These are phyloP conservation scores for Byssochlamys sp. DNA, from an alignment of 2,329 filamentous ascomycete species.

Conservation along the genomic window DNA sequence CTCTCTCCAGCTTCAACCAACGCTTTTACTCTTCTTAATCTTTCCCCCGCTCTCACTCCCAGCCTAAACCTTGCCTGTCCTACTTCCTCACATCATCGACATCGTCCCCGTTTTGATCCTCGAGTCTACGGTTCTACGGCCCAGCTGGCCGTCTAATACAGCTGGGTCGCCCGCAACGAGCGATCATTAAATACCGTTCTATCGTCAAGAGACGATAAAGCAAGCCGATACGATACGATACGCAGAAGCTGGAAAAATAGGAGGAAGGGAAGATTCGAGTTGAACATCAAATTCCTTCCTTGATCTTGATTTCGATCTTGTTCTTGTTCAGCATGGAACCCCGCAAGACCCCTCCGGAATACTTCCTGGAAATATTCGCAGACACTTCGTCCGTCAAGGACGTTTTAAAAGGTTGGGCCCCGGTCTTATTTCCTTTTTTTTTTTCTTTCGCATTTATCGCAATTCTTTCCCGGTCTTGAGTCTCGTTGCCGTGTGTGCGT, in stretches of 20 bases:
- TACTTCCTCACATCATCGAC: too few species aligned
- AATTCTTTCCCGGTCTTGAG: too few species aligned
- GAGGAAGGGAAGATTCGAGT: not conserved
- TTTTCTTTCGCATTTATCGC: not conserved
- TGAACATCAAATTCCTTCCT: slow-evolving; percentile 4
- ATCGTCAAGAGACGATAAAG: not conserved
- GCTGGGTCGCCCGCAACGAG: slow-evolving; percentile 9
- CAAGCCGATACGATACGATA: not conserved
- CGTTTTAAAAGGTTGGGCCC: slow-evolving; percentile 69
- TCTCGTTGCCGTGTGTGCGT: too few species aligned
- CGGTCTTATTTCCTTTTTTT: not conserved
- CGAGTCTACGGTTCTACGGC: slow-evolving; percentile 5
- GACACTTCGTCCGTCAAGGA: slow-evolving; percentile 84
- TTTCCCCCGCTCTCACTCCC: not conserved
- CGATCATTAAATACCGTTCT: not conserved
- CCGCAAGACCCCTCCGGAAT: slow-evolving; percentile 64
- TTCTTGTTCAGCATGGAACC: slow-evolving; percentile 46
- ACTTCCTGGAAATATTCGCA: slow-evolving; percentile 85
- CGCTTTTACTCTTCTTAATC: not conserved
- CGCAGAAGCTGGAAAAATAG: not conserved
- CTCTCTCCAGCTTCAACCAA: too few species aligned
- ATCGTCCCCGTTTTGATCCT: not conserved
- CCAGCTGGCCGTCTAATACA: slow-evolving; percentile 10
- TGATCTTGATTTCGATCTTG: not conserved
- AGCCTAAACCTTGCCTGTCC: not conserved